Base-by-base conservation (phyloP, 2,329 filamentous ascomycete genomes). In the Tolypocladium pustulatum region DNA sequence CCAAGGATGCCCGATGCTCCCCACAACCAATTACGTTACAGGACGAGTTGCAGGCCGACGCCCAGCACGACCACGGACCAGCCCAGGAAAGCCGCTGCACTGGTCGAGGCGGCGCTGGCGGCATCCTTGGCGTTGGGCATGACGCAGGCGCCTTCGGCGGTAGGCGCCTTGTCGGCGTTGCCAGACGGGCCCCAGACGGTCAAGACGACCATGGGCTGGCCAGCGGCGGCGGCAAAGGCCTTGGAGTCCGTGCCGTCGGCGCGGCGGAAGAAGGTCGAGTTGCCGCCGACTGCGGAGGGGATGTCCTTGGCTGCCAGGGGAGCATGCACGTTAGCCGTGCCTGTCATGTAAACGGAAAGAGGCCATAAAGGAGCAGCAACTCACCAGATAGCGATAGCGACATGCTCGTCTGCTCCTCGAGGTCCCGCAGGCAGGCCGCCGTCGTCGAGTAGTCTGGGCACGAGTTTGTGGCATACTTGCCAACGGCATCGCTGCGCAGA, bases 251-350 rank as follows among this genome's bases (percentile, higher is more conserved):
- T 52, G 36, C 55, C 60, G 52, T 57, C 57, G 51, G 38, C 43
- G 27, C 51, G 32, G 32, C 57, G 58, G 55, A 52, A 61, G 52
- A 61, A 61, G 36, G 58, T 51, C 25, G 55, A 30, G 32, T 57
- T 54, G 51, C 20, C 25, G 55, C 34, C 30, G n/a, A 61, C 20
- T 4, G 52, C 22, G 7, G 56, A 41, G 20, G 56, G 22, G 20
- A 55, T 55, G 25, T 59, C 52, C 32, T 40, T 52, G 37, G 59
- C 59, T 61, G 54, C 27, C 5, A 15, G 7, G 13, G 36, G 17
- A 3, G 13, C 6, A 55, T 8, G 20, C 38, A 10, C 9, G 30
- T 58, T 25, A 60, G 58, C 56, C 32, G 22, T 32, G 25, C 46
- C 12, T 10, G n/a, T 25, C 41, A 38, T 8, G 15, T 17, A 13